Evolutionary conservation across 257 asterid species (phyloP).

Genomic region (Solanum medicagineum): DNA sequence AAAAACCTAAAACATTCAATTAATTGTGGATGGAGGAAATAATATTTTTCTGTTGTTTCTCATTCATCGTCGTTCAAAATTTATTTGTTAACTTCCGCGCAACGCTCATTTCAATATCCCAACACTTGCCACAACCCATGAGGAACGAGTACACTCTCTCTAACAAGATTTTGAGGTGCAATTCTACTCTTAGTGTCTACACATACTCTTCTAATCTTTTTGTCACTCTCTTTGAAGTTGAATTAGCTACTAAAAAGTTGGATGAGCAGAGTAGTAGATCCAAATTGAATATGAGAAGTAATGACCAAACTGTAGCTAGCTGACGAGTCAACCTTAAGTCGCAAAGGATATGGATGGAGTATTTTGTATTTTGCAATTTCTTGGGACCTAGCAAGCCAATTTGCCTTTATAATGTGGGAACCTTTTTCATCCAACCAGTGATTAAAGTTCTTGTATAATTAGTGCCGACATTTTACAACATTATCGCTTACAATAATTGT

Average conservation of each 20-base stretch:
- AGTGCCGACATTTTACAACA: not conserved
- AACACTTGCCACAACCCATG: too few species aligned
- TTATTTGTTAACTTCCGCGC: too few species aligned
- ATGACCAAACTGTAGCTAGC: not conserved
- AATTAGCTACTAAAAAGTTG: not conserved
- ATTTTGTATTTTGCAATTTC: not conserved
- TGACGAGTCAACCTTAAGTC: not conserved
- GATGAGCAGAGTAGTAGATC: not conserved
- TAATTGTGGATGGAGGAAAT: too few species aligned
- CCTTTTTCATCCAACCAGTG: not conserved
- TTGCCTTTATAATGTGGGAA: not conserved
- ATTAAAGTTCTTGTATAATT: not conserved
- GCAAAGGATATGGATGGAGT: not conserved
- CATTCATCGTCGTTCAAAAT: too few species aligned
- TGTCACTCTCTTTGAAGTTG: too few species aligned
- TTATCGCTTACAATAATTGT: not conserved
- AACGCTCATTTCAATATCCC: too few species aligned
- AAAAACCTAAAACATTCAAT: too few species aligned
- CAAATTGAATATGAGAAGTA: not conserved
- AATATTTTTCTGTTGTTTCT: too few species aligned
- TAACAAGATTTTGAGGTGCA: too few species aligned
- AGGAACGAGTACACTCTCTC: too few species aligned
- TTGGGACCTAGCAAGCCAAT: not conserved
- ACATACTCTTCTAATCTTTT: too few species aligned
- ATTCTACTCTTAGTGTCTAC: too few species aligned